phyloP scores from a whole-genome alignment of 1,139 yeast species.

The Saccharomyces hybrid region DNA sequence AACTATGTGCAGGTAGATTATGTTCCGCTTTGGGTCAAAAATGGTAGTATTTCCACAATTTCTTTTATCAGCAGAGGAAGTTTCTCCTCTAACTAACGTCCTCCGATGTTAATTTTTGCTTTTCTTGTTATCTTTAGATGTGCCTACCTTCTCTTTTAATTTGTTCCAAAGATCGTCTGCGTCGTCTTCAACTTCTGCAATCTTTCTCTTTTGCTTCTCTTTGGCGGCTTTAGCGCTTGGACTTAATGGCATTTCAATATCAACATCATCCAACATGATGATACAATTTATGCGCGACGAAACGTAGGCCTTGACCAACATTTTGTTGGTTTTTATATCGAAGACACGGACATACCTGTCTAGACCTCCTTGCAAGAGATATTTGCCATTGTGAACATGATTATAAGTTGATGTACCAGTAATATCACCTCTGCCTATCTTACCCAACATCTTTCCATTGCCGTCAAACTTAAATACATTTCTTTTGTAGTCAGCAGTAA shows the following conservation, averaged over 20 bases:
- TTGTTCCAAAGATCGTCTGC: constrained; percentile 14
- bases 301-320: constrained; percentile 62
- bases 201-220: constrained; percentile 13
- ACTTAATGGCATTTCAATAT: constrained; percentile 17
- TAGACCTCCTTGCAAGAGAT: constrained; percentile 64
- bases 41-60: neutral
- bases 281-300: constrained; percentile 67
- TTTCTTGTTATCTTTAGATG: constrained; percentile 3
- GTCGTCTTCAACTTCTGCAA: constrained; percentile 8
- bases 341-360: constrained; percentile 81
- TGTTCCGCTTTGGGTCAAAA: neutral
- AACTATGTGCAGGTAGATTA: neutral
- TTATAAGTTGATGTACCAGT: constrained; percentile 39
- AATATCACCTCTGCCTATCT: constrained; percentile 38
- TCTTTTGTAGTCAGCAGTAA: constrained; percentile 27
- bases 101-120: neutral
- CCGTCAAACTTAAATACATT: constrained; percentile 47
- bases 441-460: constrained; percentile 37
- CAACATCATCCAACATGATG: constrained; percentile 37
- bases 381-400: constrained; percentile 17
- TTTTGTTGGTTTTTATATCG: constrained; percentile 49
- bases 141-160: constrained; percentile 6
- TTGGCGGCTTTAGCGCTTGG: constrained; percentile 9
- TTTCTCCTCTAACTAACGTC: neutral
- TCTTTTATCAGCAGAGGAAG: neutral